Evolutionary conservation across 78 protist genomes (phyloP).

Genomic region (Cavenderia fasciculata): DNA sequence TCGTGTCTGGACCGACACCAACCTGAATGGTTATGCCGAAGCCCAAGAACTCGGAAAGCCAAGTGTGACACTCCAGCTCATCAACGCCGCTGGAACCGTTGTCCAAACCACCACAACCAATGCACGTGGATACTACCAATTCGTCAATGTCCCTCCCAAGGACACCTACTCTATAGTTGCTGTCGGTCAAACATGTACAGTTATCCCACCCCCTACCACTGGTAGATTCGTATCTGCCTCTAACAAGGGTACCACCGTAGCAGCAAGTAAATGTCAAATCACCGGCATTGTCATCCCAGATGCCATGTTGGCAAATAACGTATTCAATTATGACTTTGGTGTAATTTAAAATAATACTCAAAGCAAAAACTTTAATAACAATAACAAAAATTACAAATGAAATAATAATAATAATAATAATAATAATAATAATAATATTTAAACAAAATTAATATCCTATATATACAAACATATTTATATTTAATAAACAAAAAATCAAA

Average conservation of each 20-base stretch:
- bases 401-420: no score
- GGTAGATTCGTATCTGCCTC: neutral
- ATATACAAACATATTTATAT: no score
- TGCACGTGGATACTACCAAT: conserved; percentile 12
- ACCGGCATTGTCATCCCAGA: neutral
- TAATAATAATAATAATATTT: no score
- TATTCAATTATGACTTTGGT: conserved; percentile 10
- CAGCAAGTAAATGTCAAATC: conserved; percentile 2
- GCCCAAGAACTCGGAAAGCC: conserved; percentile 33
- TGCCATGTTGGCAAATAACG: conserved; percentile 5
- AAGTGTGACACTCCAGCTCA: neutral
- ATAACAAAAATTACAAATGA: no score
- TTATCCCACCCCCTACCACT: conserved; percentile 1
- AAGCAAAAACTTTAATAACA: no score
- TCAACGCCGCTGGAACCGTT: neutral
- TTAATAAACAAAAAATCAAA: no score
- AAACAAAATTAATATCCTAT: no score
- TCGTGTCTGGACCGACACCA: conserved; percentile 30
- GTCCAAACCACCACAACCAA: neutral
- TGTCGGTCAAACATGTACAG: neutral
- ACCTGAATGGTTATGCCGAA: conserved; percentile 48
- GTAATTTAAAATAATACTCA: no score
- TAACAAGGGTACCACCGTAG: conserved; percentile 1
- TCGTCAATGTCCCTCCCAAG: conserved; percentile 17
- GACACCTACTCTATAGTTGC: neutral